Percentiles rank a stretch among this genome's conserved stretches.
Conservation (phyloP, 805 yeast genomes). For the Cyberlindnera samutprakarnensis region DNA sequence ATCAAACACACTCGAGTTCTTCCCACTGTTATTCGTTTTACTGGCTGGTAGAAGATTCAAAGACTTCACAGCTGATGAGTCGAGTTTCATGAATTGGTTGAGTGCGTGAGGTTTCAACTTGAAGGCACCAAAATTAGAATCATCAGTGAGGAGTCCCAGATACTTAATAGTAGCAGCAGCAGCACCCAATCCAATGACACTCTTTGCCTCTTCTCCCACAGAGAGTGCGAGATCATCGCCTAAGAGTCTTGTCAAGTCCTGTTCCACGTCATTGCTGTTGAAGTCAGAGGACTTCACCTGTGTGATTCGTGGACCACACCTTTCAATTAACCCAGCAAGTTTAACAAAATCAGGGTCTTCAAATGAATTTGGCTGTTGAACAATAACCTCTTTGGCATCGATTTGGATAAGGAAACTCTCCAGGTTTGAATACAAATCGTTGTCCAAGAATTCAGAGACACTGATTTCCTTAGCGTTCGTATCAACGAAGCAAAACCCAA, state of each 20-base stretch:
- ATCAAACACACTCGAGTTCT: slow-evolving; percentile 65
- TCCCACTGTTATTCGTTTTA: slow-evolving; percentile 13
- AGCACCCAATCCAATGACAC: slow-evolving; percentile 48
- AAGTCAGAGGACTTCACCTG: slow-evolving; percentile 51
- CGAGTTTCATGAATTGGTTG: slow-evolving; percentile 81
- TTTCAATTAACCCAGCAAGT: slow-evolving; percentile 61
- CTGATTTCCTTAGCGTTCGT: slow-evolving; percentile 61
- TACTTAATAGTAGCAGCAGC: slow-evolving; percentile 65
- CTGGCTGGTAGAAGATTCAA: slow-evolving; percentile 69
- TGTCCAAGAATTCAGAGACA: slow-evolving; percentile 74
- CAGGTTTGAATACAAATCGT: slow-evolving; percentile 77
- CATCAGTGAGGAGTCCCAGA: slow-evolving; percentile 54
- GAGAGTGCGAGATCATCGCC: slow-evolving; percentile 47
- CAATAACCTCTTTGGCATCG: slow-evolving; percentile 78
- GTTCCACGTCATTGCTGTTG: slow-evolving; percentile 60
- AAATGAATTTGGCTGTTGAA: slow-evolving; percentile 34
- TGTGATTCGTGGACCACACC: slow-evolving; percentile 71
- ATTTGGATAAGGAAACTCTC: slow-evolving; percentile 84
- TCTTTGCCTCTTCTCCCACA: slow-evolving; percentile 44
- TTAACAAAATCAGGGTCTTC: slow-evolving; percentile 54
- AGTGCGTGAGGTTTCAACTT: slow-evolving; percentile 61
- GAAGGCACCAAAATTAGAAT: slow-evolving; percentile 45
- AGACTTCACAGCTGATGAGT: slow-evolving; percentile 83
- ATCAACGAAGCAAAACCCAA: slow-evolving; percentile 80
- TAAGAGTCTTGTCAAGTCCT: slow-evolving; percentile 68